Evolutionary conservation across 345 rosid species (phyloP), one percentile per base, ranked within the genome.

Genomic region (Linum trigynum): DNA sequence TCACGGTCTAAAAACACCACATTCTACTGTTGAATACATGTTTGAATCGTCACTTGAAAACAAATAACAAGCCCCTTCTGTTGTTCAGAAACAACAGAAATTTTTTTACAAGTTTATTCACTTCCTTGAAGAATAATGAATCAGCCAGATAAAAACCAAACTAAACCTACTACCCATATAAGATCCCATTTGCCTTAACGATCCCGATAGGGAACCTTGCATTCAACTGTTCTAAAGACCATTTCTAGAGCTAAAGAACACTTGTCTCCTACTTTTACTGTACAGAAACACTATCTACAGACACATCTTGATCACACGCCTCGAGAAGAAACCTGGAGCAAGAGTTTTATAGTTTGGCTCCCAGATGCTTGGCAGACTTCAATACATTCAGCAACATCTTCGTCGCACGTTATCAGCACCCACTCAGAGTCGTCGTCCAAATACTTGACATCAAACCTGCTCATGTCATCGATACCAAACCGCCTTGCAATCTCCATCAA

Each of bases 361-460:
- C 75, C 76, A 68, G 82, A 81, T 17, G 84, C 78, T 67, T 75
- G 75, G 59, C 77, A 85, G 23, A 90, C 75, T 62, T 86, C 86
- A 51, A 90, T 70, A 60, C 98, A 92, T 71, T 92, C 98, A 68
- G 83, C 85, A 69, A 88, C 78, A 77, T 92, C 98, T 2, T 85
- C 97, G 75, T 90, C 96, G 57, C 97, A 90, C 1, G 96, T 88
- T 69, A 88, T 73, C 59, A 92, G 71, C 37, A 92, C 89, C 98
- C 98, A 92, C 65, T 92, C 98, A n/a, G 67, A 72, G 64, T 92
- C 98, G 73, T 92, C 98, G 23, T 92, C 97, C 72, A 92, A 76
- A 86, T 92, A 92, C 84, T 84, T 92, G 53, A 92, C 78, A 72
- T 86, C 85, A 72, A 70, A 85, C 71, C 74, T 74, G 59, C 74